Evolutionary conservation across 352 stramenopile genomes (phyloP), one percentile per base, ranked within the genome.

Genomic region (Pythium aquatile): DNA sequence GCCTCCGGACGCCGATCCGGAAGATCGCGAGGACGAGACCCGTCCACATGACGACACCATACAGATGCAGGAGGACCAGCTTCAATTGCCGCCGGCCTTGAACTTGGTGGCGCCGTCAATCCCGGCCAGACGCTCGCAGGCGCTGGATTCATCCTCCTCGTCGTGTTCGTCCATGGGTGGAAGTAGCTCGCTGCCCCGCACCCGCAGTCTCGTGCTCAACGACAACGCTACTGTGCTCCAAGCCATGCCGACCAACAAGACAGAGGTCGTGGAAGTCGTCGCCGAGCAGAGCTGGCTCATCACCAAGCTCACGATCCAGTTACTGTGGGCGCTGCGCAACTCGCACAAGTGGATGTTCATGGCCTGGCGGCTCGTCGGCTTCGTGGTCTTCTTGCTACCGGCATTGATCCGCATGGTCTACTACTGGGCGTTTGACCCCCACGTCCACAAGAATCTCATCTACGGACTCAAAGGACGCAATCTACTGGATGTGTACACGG

Each of bases 401-500:
- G 76, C 81, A 9, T 69, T 93, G 5, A 37, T 90, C 8, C 72
- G 76, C 28, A 78, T 91, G 33, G 63, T 76, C n/a, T 29, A 78
- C 24, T 91, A 90, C 67, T 93, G 74, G 71, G 68, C 84, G 14
- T 72, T 72, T 24, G 64, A 79, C 58, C 52, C 70, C 40, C 68
- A 86, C n/a, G 78, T 96, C 54, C 73, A 88, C 71, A 88, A 87
- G 69, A 92, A 93, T 58, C 77, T 95, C 40, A 81, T 88, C 42
- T 95, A 94, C 62, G 87, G 87, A 20, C 65, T 87, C 47, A 81
- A 87, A 11, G 60, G 73, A 33, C 81, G 88, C 42, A 92, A 97
- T 62, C 68, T 95, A 48, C 72, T 96, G 33, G 91, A 97, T 53
- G 77, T 97, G 37, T 97, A 97, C 63, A 78, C 76, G 24, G 79